Evolutionary conservation across 1,139 yeast species (phyloP), one percentile per base, ranked within the genome.

Genomic region (Kodamaea arcana): DNA sequence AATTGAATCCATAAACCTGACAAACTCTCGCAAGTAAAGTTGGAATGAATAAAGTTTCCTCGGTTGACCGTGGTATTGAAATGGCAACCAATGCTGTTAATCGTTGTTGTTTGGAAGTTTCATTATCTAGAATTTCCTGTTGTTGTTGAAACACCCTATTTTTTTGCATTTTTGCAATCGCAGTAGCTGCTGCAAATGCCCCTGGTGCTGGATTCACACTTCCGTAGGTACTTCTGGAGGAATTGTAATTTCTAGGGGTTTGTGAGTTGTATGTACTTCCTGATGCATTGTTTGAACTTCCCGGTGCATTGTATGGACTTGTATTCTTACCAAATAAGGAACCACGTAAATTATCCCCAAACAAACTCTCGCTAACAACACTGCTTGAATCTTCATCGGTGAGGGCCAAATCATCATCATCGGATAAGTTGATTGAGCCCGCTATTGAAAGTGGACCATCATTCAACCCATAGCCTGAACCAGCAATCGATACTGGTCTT

Each of bases 31-130:
- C 84, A 39, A 83, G 60, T 34, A 83, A 59, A 2, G 85, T 78
- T 0, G 94, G 90, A 23, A 81, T 77, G 46, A 81, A 80, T 31
- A 83, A 60, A 0, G 87, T 82, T 50, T 83, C 94, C 44, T 81
- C 90, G 0, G 92, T 83, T 21, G 83, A 75, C 51, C 94, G 63
- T 2, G 92, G 94, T 13, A 82, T 72, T 0, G 90, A 76, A 40
- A 81, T 72, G 0, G 92, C 85, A 10, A 83, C 87, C 31, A 83
- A 62, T 4, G 77, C 72, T 0, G 90, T 82, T 39, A 83, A 62
- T 47, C 62, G 51, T 56, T 76, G 75, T 43, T 72, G 72, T 40
- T 72, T 69, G 39, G 65, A 64, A 17, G 61, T 51, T 31, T 66
- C 72, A 14, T 48, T 51, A 24, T 54, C 58, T 20, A 48, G 39